phyloP scores from a whole-genome alignment of 768 basidiomycete species.

The Suillus spraguei region DNA sequence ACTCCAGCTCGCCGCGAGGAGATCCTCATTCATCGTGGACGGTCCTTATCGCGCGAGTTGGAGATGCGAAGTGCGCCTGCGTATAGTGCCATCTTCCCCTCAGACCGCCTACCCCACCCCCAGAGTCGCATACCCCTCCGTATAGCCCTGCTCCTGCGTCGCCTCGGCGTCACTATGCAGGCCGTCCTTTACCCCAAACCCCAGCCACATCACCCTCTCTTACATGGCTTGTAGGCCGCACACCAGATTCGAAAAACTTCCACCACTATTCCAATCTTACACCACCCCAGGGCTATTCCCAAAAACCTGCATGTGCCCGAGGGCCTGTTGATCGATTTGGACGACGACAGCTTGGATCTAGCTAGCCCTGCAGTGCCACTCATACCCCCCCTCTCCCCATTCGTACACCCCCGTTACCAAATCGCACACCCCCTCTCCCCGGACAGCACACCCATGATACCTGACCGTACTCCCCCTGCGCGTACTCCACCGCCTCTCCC shows the following conservation, averaged over 20 bases:
- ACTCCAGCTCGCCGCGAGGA: conserved; percentile 32
- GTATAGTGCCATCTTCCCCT: conserved; percentile 36
- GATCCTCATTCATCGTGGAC: conserved; percentile 30
- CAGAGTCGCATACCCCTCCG: conserved; percentile 16
- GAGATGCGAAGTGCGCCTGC: conserved; percentile 36
- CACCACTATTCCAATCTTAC: not conserved
- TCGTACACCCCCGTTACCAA: conserved; percentile 7
- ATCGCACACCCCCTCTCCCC: conserved; percentile 5
- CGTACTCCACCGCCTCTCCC: conserved; percentile 21
- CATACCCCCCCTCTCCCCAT: not conserved
- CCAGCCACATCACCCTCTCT: conserved; percentile 34
- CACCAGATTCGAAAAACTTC: not conserved
- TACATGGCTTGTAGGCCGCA: conserved; percentile 36
- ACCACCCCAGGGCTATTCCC: conserved; percentile 7
- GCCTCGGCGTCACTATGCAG: conserved; percentile 35
- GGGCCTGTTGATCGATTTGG: conserved; percentile 59
- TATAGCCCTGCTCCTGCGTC: conserved; percentile 22
- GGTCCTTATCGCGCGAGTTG: conserved; percentile 35
- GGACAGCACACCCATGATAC: conserved; percentile 7
- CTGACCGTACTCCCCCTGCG: conserved; percentile 8
- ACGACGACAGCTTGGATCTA: conserved; percentile 40
- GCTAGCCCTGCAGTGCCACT: not conserved
- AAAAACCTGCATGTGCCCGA: conserved; percentile 37
- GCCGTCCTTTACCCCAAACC: conserved; percentile 35
- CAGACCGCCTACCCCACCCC: conserved; percentile 32